These are phyloP conservation scores for Acephala macrosclerotiorum DNA, from an alignment of 2,329 filamentous ascomycete genomes.

Conservation along the genomic window DNA sequence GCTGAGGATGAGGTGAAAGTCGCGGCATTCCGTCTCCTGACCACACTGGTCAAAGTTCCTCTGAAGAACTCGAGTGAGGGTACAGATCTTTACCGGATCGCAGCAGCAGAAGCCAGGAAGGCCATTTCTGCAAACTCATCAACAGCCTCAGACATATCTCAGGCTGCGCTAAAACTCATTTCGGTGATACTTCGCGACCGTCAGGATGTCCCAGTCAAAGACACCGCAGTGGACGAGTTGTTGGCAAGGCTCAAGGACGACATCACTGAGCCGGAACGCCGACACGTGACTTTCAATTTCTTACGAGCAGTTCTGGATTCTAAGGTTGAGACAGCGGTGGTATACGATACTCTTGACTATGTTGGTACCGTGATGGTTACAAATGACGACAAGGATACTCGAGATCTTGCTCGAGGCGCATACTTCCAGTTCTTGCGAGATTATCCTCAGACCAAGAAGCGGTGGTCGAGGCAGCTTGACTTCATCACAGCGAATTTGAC, in stretches of 20 bases:
- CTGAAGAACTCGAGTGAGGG: slow-evolving; percentile 70
- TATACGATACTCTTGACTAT: slow-evolving; percentile 92
- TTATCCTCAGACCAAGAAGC: slow-evolving; percentile 89
- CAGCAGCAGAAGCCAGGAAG: slow-evolving; percentile 84
- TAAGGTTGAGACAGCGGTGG: slow-evolving; percentile 82
- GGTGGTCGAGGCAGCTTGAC: slow-evolving; percentile 87
- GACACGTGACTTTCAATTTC: slow-evolving; percentile 95
- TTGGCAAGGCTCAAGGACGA: slow-evolving; percentile 85
- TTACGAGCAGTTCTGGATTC: slow-evolving; percentile 85
- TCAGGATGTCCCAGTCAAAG: slow-evolving; percentile 76
- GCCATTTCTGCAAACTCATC: slow-evolving; percentile 78
- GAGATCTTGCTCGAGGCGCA: slow-evolving; percentile 85
- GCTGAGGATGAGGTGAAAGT: slow-evolving; percentile 93
- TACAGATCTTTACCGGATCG: slow-evolving; percentile 73
- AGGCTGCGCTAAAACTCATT: slow-evolving; percentile 88
- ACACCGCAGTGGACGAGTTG: slow-evolving; percentile 82
- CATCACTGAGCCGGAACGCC: slow-evolving; percentile 89
- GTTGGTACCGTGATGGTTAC: slow-evolving; percentile 94
- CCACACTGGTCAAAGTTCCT: slow-evolving; percentile 84
- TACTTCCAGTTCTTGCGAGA: slow-evolving; percentile 96
- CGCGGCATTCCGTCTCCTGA: slow-evolving; percentile 84
- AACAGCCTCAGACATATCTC: slow-evolving; percentile 83
- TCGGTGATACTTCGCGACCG: slow-evolving; percentile 85
- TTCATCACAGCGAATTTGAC: slow-evolving; percentile 92
- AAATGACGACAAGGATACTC: slow-evolving; percentile 87